phyloP scores from a whole-genome alignment of 345 rosid genomes.

The Passiflora organensis region DNA sequence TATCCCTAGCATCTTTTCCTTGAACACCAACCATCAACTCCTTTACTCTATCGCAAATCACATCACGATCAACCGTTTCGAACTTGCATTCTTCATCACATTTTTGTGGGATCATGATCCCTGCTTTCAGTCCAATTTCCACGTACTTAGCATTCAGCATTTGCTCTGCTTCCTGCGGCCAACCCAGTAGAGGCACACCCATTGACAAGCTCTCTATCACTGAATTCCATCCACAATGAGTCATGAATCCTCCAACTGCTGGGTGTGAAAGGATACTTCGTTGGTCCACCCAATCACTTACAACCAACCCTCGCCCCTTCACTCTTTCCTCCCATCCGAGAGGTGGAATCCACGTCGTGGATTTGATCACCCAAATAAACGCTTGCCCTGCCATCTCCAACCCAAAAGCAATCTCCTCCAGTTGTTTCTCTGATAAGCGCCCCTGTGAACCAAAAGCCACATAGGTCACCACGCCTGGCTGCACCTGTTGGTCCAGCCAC shows the following conservation, averaged over 20 bases:
- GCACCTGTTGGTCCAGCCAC: constrained; percentile 11
- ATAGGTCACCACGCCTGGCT: background rate
- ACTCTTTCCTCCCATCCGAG: constrained; percentile 9
- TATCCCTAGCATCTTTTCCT: constrained; percentile 22
- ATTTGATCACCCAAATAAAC: constrained; percentile 16
- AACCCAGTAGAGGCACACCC: constrained; percentile 26
- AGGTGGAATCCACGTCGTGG: constrained; percentile 7
- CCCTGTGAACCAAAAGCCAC: constrained; percentile 14
- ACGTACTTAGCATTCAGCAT: constrained; percentile 22
- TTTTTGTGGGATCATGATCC: background rate
- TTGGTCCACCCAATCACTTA: constrained; percentile 14
- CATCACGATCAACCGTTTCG: background rate
- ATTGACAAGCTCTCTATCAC: constrained; percentile 21
- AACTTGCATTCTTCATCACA: background rate
- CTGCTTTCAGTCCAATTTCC: constrained; percentile 7
- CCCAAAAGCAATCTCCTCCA: constrained; percentile 16
- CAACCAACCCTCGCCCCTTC: constrained; percentile 1
- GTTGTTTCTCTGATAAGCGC: background rate
- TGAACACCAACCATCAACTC: constrained; percentile 26
- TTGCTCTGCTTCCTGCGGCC: constrained; percentile 26
- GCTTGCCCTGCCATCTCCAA: constrained; percentile 11
- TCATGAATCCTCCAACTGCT: constrained; percentile 7
- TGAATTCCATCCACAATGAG: constrained; percentile 25
- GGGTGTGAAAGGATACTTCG: constrained; percentile 1
- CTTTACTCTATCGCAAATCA: constrained; percentile 13